Base-by-base conservation (phyloP, 768 basidiomycete species). In the Tricholoma flavovirens region DNA sequence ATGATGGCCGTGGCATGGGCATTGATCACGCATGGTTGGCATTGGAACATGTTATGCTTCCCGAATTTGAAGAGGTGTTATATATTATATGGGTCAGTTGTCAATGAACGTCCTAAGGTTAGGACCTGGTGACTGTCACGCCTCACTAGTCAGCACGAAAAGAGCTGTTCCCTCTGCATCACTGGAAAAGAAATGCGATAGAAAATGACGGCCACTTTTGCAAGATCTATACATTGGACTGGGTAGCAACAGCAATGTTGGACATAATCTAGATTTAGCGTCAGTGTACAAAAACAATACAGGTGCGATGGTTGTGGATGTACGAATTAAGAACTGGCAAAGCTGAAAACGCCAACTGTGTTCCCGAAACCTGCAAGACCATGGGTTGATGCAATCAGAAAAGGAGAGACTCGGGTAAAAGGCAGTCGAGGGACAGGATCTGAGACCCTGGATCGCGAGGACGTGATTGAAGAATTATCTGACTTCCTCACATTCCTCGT, bases 281-380 rank as follows among this genome's bases (percentile, higher is more conserved):
- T 30, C 26, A 19, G 21, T 32, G 15, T 32, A 49, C 35, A 26
- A 29, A 35, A 17, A 12, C 33, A 30, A 30, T 48, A 42, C 56
- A 45, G 26, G 50, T 26, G 30, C 15, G 8, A 52, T 45, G 43
- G 19, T 15, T 35, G 29, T 26, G 21, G 19, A 52, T 11, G 40
- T 33, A 43, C 15, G 24, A 15, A 36, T 58, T 46, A 62, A 32
- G 51, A 26, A 30, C 17, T 40, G 14, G 62, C 61, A 54, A 78
- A 76, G 59, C 71, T 70, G 61, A 88, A 80, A 24, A 87, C 63
- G 30, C 86, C 86, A 55, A 87, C 73, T 4, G 88, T 90, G 67
- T 92, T 91, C 40, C 89, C 89, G 64, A 90, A 89, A 14, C 89
- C 88, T 58, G 84, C 87, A 9, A 90, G 64, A 57, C 77, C 82